Evolutionary conservation across 805 yeast species (phyloP).

Genomic region (Metschnikowia vanudenii): DNA sequence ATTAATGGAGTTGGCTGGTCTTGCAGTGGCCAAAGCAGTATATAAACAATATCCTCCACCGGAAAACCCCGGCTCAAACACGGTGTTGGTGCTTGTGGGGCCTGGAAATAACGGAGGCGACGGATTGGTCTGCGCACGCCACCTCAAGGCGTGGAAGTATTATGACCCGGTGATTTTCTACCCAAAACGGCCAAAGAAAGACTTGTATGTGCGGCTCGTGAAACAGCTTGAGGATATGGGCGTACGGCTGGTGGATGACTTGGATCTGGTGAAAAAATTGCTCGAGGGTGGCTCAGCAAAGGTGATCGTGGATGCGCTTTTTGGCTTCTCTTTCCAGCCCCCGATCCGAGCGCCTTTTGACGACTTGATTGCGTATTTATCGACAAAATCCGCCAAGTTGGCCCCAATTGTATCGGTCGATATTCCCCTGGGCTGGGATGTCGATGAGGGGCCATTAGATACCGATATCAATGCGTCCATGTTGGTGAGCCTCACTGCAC

Average conservation of each 20-base stretch:
- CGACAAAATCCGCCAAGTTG: constrained; percentile 36
- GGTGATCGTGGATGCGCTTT: constrained; percentile 69
- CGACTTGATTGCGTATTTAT: constrained; percentile 30
- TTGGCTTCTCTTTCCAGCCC: constrained; percentile 92
- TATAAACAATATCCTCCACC: constrained; percentile 62
- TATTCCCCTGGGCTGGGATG: constrained; percentile 97
- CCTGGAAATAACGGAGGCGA: constrained; percentile 99
- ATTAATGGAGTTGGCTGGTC: constrained; percentile 94
- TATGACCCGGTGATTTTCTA: constrained; percentile 74
- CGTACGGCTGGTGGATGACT: constrained; percentile 52
- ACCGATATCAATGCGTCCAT: constrained; percentile 57
- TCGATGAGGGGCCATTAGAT: constrained; percentile 63
- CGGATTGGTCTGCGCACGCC: constrained; percentile 94
- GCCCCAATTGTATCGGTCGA: constrained; percentile 79
- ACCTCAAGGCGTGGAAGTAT: constrained; percentile 70
- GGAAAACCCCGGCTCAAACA: constrained; percentile 6
- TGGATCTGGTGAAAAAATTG: constrained; percentile 30
- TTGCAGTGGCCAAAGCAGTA: constrained; percentile 88
- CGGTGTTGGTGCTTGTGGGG: constrained; percentile 74
- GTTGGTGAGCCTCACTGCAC: constrained; percentile 86
- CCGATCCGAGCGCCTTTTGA: constrained; percentile 82
- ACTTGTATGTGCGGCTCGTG: constrained; percentile 57
- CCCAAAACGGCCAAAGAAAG: constrained; percentile 61
- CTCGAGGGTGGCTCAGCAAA: constrained; percentile 26
- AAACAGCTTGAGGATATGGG: constrained; percentile 66